Conservation (phyloP, 2,329 filamentous ascomycete species). For the Ophiostoma sp. region DNA sequence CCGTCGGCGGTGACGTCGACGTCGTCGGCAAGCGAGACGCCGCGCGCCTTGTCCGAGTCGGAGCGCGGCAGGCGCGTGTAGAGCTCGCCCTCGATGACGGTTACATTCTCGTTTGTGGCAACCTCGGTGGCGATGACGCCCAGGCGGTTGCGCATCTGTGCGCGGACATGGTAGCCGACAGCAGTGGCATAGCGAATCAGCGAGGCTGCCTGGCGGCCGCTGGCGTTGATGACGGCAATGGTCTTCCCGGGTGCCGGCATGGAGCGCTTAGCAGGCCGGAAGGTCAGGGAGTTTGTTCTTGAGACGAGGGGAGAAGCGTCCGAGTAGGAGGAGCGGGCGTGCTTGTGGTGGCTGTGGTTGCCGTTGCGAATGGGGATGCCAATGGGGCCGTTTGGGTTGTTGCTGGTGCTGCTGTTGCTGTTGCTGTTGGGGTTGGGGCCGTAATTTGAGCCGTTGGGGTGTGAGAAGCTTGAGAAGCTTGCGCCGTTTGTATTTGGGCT, state of each 20-base stretch:
- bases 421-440: background rate
- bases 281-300: conserved; percentile 57
- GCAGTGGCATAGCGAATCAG: conserved; percentile 91
- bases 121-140: conserved; percentile 87
- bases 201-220: conserved; percentile 90
- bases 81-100: conserved; percentile 59
- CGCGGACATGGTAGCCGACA: conserved; percentile 87
- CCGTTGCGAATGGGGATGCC: conserved; percentile 23
- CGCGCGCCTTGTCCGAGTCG: conserved; percentile 41
- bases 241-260: conserved; percentile 65
- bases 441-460: too few relatives aligned
- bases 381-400: background rate
- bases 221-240: conserved; percentile 91
- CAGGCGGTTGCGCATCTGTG: conserved; percentile 81
- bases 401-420: background rate
- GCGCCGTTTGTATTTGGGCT: conserved; percentile 15
- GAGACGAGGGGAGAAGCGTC: conserved; percentile 52
- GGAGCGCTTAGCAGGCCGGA: conserved; percentile 54
- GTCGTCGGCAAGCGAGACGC: conserved; percentile 29
- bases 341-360: conserved; percentile 48
- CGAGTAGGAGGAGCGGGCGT: conserved; percentile 58
- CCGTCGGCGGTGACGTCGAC: conserved; percentile 64
- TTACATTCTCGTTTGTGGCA: conserved; percentile 68
- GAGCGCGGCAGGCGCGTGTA: conserved; percentile 52
- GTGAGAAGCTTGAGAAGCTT: background rate